Conservation (phyloP, 805 yeast genomes). For the Candida insectalens region DNA sequence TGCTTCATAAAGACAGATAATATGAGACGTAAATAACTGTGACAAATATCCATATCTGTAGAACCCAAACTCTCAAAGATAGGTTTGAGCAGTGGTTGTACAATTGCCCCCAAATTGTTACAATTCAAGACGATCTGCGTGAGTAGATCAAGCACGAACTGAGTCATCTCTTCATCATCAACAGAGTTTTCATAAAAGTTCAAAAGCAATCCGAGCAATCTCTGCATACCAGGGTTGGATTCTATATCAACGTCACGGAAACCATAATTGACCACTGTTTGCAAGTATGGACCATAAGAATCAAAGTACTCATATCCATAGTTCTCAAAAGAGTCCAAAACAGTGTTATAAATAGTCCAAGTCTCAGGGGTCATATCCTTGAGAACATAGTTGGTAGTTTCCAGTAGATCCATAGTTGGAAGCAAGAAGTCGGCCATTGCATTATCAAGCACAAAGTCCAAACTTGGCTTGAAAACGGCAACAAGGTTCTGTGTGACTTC, state of each 20-base stretch:
- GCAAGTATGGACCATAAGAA: slow-evolving; percentile 38
- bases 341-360: slow-evolving; percentile 32
- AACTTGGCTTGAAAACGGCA: slow-evolving; percentile 58
- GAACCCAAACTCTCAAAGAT: slow-evolving; percentile 28
- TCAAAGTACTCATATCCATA: slow-evolving; percentile 44
- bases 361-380: slow-evolving; percentile 30
- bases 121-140: slow-evolving; percentile 3
- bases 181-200: slow-evolving; percentile 11
- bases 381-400: slow-evolving; percentile 58
- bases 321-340: slow-evolving; percentile 37
- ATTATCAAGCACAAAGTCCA: slow-evolving; percentile 55
- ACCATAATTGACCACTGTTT: slow-evolving; percentile 37
- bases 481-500: slow-evolving; percentile 58
- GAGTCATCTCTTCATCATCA: slow-evolving; percentile 14
- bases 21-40: slow-evolving; percentile 1
- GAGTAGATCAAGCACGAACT: slow-evolving; percentile 12
- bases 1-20: slow-evolving; percentile 1
- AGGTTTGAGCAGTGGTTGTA: slow-evolving; percentile 12
- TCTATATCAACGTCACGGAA: slow-evolving; percentile 17
- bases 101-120: slow-evolving; percentile 7
- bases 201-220: slow-evolving; percentile 13
- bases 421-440: slow-evolving; percentile 64
- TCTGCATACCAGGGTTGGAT: slow-evolving; percentile 13
- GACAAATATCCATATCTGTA: slow-evolving; percentile 1
- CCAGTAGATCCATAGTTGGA: slow-evolving; percentile 65